Conservation (phyloP, 2,329 filamentous ascomycete species). For the Diaporthe ilicicola region DNA sequence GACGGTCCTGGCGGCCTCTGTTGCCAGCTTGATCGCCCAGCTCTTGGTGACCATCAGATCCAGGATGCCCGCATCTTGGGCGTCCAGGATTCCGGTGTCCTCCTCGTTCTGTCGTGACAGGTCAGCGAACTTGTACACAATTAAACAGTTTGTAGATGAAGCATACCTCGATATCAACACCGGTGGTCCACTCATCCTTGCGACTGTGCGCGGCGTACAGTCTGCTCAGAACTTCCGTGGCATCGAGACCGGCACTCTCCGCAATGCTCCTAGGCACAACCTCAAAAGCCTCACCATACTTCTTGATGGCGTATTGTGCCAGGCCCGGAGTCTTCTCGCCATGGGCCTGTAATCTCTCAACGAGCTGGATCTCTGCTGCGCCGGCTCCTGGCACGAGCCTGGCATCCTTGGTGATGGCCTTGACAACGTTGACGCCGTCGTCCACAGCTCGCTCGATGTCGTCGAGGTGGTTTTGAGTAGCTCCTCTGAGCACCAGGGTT, state of each 20-base stretch:
- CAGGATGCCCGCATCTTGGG: constrained; percentile 86
- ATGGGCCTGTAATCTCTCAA: constrained; percentile 88
- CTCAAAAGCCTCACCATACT: constrained; percentile 97
- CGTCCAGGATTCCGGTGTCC: constrained; percentile 82
- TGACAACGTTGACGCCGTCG: constrained; percentile 97
- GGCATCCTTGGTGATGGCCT: constrained; percentile 94
- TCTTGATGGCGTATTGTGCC: constrained; percentile 95
- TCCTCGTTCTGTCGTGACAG: constrained; percentile 69
- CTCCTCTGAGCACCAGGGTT: constrained; percentile 91
- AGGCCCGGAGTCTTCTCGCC: constrained; percentile 94
- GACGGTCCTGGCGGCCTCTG: constrained; percentile 91
- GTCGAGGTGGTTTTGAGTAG: constrained; percentile 97
- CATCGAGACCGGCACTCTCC: constrained; percentile 93
- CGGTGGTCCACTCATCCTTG: constrained; percentile 86
- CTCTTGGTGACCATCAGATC: constrained; percentile 92
- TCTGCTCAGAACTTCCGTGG: constrained; percentile 92
- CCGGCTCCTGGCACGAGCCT: constrained; percentile 93
- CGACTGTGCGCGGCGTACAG: constrained; percentile 94
- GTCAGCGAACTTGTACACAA: constrained; percentile 36
- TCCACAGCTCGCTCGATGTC: constrained; percentile 97
- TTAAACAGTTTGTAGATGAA: neutral
- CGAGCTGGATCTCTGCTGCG: constrained; percentile 91
- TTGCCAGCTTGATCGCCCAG: constrained; percentile 97
- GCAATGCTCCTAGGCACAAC: constrained; percentile 93
- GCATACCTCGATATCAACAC: constrained; percentile 86